A percentile compares a stretch with the other conserved stretches of the same genome.
Evolutionary conservation across 1,284 basidiomycete genomes (phyloP).

Genomic region (Fomitopsis palustris): DNA sequence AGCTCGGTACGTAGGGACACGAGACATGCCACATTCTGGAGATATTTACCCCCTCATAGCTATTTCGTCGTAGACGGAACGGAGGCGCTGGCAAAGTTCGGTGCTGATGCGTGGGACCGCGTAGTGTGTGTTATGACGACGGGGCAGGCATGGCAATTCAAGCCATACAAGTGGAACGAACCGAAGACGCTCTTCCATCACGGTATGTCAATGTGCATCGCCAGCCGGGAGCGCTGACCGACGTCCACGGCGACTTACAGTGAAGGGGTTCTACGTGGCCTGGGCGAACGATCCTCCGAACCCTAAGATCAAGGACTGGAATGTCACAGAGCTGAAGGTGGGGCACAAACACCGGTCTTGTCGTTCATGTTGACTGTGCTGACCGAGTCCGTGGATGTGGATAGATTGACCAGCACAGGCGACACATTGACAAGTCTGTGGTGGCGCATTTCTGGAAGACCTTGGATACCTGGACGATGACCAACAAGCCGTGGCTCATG

Average conservation of each 20-base stretch:
- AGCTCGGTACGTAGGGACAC: conserved; percentile 33
- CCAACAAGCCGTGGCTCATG: conserved; percentile 77
- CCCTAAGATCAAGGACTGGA: conserved; percentile 91
- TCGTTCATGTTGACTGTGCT: no score
- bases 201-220: conserved; percentile 47
- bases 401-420: conserved; percentile 84
- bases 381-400: background rate
- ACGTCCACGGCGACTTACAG: conserved; percentile 36
- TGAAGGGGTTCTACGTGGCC: conserved; percentile 90
- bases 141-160: conserved; percentile 97
- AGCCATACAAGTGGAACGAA: conserved; percentile 94
- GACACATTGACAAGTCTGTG: conserved; percentile 94
- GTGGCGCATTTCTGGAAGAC: conserved; percentile 95
- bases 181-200: conserved; percentile 91
- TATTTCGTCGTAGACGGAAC: conserved; percentile 91
- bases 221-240: background rate
- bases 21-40: background rate
- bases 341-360: background rate
- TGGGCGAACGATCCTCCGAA: conserved; percentile 92
- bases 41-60: conserved; percentile 24
- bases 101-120: conserved; percentile 89
- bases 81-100: conserved; percentile 90
- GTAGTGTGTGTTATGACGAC: conserved; percentile 98
- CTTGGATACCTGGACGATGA: conserved; percentile 80
- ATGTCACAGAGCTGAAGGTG: conserved; percentile 91